Base-by-base conservation (phyloP, 2,329 filamentous ascomycete species). In the Penicillium sclerotigenum region DNA sequence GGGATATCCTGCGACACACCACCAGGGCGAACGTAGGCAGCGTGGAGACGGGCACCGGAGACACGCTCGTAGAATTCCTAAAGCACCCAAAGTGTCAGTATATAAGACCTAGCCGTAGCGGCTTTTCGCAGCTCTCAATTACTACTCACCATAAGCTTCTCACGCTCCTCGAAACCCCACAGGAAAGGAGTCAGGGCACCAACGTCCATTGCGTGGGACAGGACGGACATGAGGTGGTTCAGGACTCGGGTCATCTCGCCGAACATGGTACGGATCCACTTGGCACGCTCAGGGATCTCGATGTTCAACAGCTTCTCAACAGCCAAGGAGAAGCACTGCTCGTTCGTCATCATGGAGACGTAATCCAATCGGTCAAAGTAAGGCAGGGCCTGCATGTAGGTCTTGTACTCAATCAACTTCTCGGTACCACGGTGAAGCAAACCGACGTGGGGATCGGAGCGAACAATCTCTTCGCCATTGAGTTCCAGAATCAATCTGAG, bases 311-410 rank as follows among this genome's bases (percentile, higher is more conserved):
- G 83, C 83, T 99, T 99, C 84, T 99, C 94, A 54, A 97, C 93
- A 20, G 91, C 94, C 64, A 99, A 83, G 36, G 91, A 86, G 78
- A 91, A 99, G 73, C 91, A 96, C 79, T 99, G 94, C 83, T 99
- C 94, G 78, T 99, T 99, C 71, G 94, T 99, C 94, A 99, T 99
- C 95, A 99, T 99, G 70, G 91, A 97, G 67, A 97, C 92, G 77
- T 99, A 99, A 79, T 99, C 94, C 75, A 99, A 83, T 68, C 94
- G 91, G 79, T 99, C 94, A 75, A 99, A 99, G 82, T 99, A 99
- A 54, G 94, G 94, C 72, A 99, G 82, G 56, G 94, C 94, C 82
- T 99, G 94, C 71, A 97, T 84, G 74, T 99, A 99, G 68, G 93
- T 96, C 84, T 96, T 97, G 85, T 99, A 99, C 83, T 99, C 94